A percentile compares a stretch with the other conserved stretches of the same genome.
Conservation (phyloP, 2,329 filamentous ascomycete species). For the Pyrenophora teres region DNA sequence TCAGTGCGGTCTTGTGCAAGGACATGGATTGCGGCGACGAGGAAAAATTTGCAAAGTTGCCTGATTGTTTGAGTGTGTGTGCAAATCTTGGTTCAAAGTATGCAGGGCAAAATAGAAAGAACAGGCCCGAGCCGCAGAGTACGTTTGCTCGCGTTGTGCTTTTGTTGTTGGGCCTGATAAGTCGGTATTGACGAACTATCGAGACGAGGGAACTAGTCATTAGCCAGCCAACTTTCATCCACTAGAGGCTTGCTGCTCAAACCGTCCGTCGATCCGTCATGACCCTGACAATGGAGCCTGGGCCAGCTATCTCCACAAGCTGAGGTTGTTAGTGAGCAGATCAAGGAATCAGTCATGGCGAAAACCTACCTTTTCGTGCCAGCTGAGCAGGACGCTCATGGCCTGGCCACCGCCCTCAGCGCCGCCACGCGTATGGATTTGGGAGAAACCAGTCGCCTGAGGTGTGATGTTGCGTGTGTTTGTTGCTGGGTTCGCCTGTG, state of each 20-base stretch:
- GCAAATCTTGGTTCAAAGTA: not conserved
- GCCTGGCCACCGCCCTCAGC: constrained; percentile 76
- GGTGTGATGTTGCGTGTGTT: constrained; percentile 61
- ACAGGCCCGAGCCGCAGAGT: not conserved
- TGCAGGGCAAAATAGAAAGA: not conserved
- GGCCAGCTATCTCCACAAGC: constrained; percentile 88
- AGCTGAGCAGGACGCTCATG: constrained; percentile 96
- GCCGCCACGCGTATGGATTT: constrained; percentile 66
- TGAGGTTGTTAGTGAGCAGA: constrained; percentile 32
- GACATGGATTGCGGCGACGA: constrained; percentile 21
- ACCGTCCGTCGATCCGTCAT: constrained; percentile 97
- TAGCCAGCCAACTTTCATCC: constrained; percentile 1
- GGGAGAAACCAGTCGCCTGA: constrained; percentile 86
- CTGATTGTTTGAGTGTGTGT: constrained; percentile 5
- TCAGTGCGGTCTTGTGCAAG: constrained; percentile 30
- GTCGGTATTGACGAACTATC: not conserved
- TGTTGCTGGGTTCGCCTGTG: constrained; percentile 41
- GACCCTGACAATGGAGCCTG: constrained; percentile 85
- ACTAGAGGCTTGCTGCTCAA: constrained; percentile 49
- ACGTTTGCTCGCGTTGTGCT: constrained; percentile 9
- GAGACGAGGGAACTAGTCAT: constrained; percentile 4
- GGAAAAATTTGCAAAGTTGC: constrained; percentile 17
- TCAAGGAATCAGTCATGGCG: too few relatives aligned
- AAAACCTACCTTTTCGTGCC: constrained; percentile 81
- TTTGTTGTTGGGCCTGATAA: constrained; percentile 7